Evolutionary conservation across 345 rosid species (phyloP).

Genomic region (Brassica nigra): DNA sequence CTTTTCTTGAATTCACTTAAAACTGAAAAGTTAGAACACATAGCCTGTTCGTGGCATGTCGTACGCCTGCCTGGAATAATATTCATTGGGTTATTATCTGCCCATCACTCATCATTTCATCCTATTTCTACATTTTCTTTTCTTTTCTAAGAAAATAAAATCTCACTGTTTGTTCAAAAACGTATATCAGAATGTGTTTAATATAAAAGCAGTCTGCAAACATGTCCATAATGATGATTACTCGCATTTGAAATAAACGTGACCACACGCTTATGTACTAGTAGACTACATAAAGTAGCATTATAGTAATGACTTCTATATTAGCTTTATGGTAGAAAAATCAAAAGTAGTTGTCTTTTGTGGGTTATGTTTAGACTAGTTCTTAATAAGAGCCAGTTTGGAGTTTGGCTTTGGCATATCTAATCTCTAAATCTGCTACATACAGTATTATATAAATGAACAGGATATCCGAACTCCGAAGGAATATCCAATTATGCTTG

Average conservation of each 20-base stretch:
- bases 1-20: neutral
- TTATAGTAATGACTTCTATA: neutral
- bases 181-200: neutral
- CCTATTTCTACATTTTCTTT: neutral
- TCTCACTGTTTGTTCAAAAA: neutral
- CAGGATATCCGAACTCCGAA: conserved; percentile 20
- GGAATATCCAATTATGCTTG: conserved; percentile 35
- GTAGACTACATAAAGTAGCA: neutral
- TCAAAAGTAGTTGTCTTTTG: conserved; percentile 4
- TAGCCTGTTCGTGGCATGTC: neutral
- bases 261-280: neutral
- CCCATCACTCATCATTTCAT: conserved; percentile 1
- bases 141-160: neutral
- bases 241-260: neutral
- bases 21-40: neutral
- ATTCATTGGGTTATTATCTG: neutral
- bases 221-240: neutral
- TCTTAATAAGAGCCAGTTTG: neutral
- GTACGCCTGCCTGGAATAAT: neutral
- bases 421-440: neutral
- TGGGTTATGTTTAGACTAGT: conserved; percentile 19
- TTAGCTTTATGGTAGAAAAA: conserved; percentile 5
- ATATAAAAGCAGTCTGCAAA: neutral
- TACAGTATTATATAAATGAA: neutral
- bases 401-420: conserved; percentile 1